Evolutionary conservation across 31 red algal genomes (phyloP).

Genomic region (Endocladia muricata): DNA sequence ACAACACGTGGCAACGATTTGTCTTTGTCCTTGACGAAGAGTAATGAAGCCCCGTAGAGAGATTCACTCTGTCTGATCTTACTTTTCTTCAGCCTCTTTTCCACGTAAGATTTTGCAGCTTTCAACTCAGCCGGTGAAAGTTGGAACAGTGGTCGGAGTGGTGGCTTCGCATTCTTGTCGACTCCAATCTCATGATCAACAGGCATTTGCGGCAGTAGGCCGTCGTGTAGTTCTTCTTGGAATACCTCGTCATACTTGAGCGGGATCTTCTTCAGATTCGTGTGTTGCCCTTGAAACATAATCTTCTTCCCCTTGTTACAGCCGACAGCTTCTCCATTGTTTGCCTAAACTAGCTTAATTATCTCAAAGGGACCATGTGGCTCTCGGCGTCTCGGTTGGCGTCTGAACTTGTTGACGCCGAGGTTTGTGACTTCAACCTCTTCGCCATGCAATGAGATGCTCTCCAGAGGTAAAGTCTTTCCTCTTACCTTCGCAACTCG

Average conservation of each 20-base stretch:
- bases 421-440: too few species aligned
- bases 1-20: conserved; percentile 8
- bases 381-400: too few species aligned
- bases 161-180: background rate
- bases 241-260: background rate
- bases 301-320: too few species aligned
- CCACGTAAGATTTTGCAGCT: background rate
- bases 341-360: too few species aligned
- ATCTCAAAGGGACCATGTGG: too few species aligned
- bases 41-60: conserved; percentile 12
- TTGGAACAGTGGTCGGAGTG: background rate
- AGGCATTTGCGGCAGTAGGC: background rate
- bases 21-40: background rate
- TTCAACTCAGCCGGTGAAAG: conserved; percentile 11
- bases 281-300: too few species aligned
- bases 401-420: too few species aligned
- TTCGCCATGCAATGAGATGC: too few species aligned
- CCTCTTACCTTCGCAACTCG: too few species aligned
- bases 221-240: background rate
- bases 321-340: too few species aligned
- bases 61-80: background rate
- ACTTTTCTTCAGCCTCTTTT: conserved; percentile 9
- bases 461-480: too few species aligned
- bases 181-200: background rate
- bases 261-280: too few species aligned